Base-by-base conservation (phyloP, 257 asterid genomes). In the Anisodus acutangulus region DNA sequence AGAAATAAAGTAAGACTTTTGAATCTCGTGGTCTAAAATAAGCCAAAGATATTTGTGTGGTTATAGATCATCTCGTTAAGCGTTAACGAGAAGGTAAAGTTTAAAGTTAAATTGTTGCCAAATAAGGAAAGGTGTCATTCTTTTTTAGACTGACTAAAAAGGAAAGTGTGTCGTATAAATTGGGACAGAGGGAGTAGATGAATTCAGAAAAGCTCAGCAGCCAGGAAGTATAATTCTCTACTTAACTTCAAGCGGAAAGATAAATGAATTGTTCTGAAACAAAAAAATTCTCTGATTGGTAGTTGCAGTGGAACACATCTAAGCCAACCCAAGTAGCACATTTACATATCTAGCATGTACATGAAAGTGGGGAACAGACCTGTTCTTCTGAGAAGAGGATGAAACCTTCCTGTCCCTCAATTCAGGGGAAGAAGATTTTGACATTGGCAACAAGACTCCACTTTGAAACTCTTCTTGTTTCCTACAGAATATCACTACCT, bases 391-490 rank as follows among this genome's bases (percentile, higher is more conserved):
- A 83, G 91, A 87, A 84, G 86, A 81, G 86, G 91, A 86, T 84
- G 93, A 80, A 87, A 86, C 83, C 60, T 84, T 91, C 82, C 67
- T 62, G 78, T 74, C 88, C 87, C 88, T 85, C 59, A 82, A 13
- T 84, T 90, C 90, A 87, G 84, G 86, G 84, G 88, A 70, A 84
- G 91, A 84, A 86, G 92, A 84, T 88, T 85, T 90, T 69, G 97
- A 88, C 98, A 93, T 95, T 88, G 85, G 95, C 88, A 86, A 84
- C 84, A 87, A 67, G 79, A 84, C 87, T 85, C 88, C 89, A 67
- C 80, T 87, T 84, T 88, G 70, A 85, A 76, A 72, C 84, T 83
- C 83, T 85, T 84, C 86, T 72, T 86, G 84, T 84, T 80, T 84
- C 91, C 92, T 88, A 89, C 86, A 90, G 82, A 88, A 88, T 85